A percentile compares a stretch with the other conserved stretches of the same genome.
These are phyloP conservation scores for Didymella lethalis DNA, from an alignment of 2,329 filamentous ascomycete genomes.

Conservation along the genomic window DNA sequence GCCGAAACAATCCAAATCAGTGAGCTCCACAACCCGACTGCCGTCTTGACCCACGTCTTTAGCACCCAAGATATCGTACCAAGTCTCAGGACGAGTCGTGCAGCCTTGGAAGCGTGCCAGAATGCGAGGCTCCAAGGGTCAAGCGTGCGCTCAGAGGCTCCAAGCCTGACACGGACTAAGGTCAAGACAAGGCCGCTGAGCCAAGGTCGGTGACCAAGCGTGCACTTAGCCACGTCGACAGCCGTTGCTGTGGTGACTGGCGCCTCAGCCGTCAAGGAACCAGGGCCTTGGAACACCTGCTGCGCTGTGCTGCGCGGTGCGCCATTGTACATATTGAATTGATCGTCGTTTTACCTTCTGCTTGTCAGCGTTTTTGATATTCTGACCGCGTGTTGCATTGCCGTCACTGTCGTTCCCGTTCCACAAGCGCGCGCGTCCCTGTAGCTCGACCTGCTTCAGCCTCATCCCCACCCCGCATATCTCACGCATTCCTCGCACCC, in stretches of 20 bases:
- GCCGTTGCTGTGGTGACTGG: conserved; percentile 42
- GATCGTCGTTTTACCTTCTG: conserved; percentile 9
- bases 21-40: conserved; percentile 1
- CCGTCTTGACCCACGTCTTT: conserved; percentile 5
- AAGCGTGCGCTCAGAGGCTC: not conserved
- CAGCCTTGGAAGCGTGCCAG: conserved; percentile 7
- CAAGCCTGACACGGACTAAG: conserved; percentile 3
- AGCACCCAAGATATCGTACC: not conserved
- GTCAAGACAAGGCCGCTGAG: too few relatives aligned
- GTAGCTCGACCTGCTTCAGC: not conserved
- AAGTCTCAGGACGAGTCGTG: conserved; percentile 1
- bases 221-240: conserved; percentile 42
- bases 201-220: conserved; percentile 4
- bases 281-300: conserved; percentile 4
- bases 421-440: conserved; percentile 3
- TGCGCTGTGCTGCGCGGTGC: not conserved
- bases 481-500: conserved; percentile 18
- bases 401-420: not conserved
- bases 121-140: not conserved
- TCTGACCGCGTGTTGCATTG: conserved; percentile 6
- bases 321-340: conserved; percentile 39
- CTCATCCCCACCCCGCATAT: conserved; percentile 28
- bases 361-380: conserved; percentile 2
- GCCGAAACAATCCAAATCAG: not conserved
- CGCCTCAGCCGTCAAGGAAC: conserved; percentile 28